Percentiles rank a stretch among this genome's conserved stretches.
These are phyloP conservation scores for Lipomyces anomalus DNA, from an alignment of 805 yeast species.

Conservation along the genomic window DNA sequence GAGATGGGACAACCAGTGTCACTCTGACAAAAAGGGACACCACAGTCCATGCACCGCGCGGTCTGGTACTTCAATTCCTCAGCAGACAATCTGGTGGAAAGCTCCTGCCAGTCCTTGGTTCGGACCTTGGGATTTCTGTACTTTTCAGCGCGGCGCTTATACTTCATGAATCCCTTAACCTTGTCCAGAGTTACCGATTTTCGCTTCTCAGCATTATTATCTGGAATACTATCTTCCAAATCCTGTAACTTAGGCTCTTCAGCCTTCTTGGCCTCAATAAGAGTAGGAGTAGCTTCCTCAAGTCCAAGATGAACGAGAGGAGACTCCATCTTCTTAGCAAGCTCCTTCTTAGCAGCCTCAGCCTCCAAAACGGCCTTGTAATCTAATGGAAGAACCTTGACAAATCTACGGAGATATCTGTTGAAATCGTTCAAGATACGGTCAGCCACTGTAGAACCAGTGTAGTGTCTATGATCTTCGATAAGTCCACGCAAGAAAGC, in stretches of 20 bases:
- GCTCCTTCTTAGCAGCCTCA: conserved; percentile 60
- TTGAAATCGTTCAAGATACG: conserved; percentile 79
- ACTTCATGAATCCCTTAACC: conserved; percentile 87
- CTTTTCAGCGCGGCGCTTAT: conserved; percentile 79
- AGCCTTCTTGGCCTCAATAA: conserved; percentile 8
- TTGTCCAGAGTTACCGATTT: conserved; percentile 65
- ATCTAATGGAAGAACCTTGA: conserved; percentile 78
- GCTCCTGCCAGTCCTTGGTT: conserved; percentile 87
- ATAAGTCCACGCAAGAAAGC: conserved; percentile 88
- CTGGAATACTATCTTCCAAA: conserved; percentile 80
- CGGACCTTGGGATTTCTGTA: conserved; percentile 75
- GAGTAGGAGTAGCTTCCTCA: conserved; percentile 74
- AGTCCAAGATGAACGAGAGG: conserved; percentile 24
- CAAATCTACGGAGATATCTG: conserved; percentile 79
- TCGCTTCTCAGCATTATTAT: conserved; percentile 58
- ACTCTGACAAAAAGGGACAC: conserved; percentile 97
- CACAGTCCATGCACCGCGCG: conserved; percentile 99
- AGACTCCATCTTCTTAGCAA: conserved; percentile 48
- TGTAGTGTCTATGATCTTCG: conserved; percentile 93
- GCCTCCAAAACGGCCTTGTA: conserved; percentile 82
- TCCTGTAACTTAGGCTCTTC: conserved; percentile 82
- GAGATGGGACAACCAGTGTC: conserved; percentile 98
- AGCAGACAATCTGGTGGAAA: conserved; percentile 71
- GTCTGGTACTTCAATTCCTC: conserved; percentile 87
- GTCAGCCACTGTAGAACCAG: conserved; percentile 85